Percentiles rank a stretch among this genome's conserved stretches.
phyloP scores from a whole-genome alignment of 495 filamentous ascomycete species.

The Neurospora sp. region DNA sequence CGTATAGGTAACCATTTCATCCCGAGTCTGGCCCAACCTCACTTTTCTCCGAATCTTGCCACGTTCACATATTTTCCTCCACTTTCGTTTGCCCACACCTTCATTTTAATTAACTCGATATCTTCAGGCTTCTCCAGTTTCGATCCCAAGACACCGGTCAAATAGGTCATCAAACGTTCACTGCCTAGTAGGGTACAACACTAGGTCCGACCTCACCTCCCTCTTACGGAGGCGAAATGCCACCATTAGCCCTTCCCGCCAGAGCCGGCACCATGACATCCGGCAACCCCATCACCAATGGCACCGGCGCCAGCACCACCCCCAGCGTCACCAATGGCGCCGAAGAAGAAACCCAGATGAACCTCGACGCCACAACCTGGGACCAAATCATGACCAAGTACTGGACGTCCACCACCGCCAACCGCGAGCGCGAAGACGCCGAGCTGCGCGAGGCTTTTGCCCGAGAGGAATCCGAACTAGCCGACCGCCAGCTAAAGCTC shows the following conservation, averaged over 20 bases:
- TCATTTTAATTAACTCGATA: not conserved
- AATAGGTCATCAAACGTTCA: not conserved
- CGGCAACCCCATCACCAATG: not conserved
- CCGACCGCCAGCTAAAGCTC: not conserved
- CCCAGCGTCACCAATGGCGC: not conserved
- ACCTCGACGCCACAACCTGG: conserved; percentile 5
- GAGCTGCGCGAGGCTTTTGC: not conserved
- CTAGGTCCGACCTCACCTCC: not conserved
- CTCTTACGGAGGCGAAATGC: not conserved
- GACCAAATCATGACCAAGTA: conserved; percentile 20
- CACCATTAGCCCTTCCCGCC: not conserved
- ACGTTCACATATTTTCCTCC: not conserved
- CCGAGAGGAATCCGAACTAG: not conserved
- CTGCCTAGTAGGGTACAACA: not conserved
- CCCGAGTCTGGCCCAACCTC: not conserved
- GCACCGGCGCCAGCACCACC: not conserved
- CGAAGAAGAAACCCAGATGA: not conserved
- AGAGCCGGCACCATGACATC: not conserved
- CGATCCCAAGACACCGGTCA: not conserved
- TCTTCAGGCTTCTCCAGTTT: not conserved
- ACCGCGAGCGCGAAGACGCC: conserved; percentile 11
- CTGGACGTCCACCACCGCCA: conserved; percentile 7
- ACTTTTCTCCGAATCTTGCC: not conserved
- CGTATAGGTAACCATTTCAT: not conserved
- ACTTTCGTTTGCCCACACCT: not conserved